phyloP scores from a whole-genome alignment of 495 filamentous ascomycete genomes.

The Aspergillus taichungensis region DNA sequence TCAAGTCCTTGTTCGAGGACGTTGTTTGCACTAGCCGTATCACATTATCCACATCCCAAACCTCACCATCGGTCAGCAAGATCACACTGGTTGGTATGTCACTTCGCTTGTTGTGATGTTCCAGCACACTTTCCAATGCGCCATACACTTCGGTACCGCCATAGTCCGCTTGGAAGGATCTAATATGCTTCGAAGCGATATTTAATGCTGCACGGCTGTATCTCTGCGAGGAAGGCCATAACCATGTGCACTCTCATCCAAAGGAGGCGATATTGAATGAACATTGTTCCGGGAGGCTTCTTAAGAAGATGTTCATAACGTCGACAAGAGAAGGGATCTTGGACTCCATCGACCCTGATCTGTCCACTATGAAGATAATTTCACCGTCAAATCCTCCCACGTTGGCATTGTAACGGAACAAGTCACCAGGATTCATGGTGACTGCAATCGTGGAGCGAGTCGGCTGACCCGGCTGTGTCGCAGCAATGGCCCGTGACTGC shows the following conservation, averaged over 20 bases:
- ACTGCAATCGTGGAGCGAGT: conserved; percentile 4
- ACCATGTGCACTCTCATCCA: conserved; percentile 1
- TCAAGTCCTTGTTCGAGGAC: background rate
- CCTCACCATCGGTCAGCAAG: conserved; percentile 16
- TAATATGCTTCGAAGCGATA: background rate
- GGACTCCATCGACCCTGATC: conserved; percentile 13
- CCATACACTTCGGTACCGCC: conserved; percentile 9
- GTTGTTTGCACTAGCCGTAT: conserved; percentile 6
- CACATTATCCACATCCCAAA: conserved; percentile 8
- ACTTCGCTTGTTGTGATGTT: background rate
- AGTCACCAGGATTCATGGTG: conserved; percentile 2
- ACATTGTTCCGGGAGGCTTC: conserved; percentile 2
- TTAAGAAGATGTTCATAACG: conserved; percentile 6
- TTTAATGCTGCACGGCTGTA: conserved; percentile 3
- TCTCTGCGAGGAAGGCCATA: conserved; percentile 4
- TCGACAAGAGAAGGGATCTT: conserved; percentile 7
- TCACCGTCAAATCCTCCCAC: conserved; percentile 10
- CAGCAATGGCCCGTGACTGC: conserved; percentile 5
- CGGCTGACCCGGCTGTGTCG: background rate
- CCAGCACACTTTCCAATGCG: conserved; percentile 4
- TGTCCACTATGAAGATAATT: conserved; percentile 18
- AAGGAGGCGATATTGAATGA: conserved; percentile 9
- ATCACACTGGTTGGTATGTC: conserved; percentile 11
- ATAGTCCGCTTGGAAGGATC: conserved; percentile 1
- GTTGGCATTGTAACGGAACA: conserved; percentile 2